Evolutionary conservation across 306 rosid species (phyloP).

Genomic region (Abrus pulchellus): DNA sequence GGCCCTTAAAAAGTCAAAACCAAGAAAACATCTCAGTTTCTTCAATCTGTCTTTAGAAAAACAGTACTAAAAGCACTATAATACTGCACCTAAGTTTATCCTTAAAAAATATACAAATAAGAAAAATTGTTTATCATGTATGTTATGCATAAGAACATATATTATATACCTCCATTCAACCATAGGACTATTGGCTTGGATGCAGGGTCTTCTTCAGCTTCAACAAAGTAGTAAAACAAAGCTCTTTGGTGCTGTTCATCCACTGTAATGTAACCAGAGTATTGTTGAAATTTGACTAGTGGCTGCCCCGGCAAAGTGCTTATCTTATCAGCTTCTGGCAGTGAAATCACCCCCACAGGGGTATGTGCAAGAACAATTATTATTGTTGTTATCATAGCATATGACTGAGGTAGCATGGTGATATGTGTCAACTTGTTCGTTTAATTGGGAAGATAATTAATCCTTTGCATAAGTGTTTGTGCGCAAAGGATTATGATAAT

Average conservation of each 20-base stretch:
- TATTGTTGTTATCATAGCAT: conserved; percentile 50
- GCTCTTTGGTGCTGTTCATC: conserved; percentile 50
- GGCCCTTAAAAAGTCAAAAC: conserved; percentile 61
- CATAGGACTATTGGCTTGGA: conserved; percentile 60
- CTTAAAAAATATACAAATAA: no score
- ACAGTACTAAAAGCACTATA: no score
- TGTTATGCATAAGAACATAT: neutral
- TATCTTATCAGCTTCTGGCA: conserved; percentile 46
- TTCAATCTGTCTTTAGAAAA: neutral
- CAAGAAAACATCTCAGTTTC: neutral
- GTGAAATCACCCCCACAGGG: conserved; percentile 10
- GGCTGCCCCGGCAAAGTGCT: conserved; percentile 54
- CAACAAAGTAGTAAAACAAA: conserved; percentile 58
- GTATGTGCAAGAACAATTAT: conserved; percentile 19
- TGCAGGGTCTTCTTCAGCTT: conserved; percentile 52
- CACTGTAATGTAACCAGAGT: conserved; percentile 44
- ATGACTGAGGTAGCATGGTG: conserved; percentile 47
- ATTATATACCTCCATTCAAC: conserved; percentile 54
- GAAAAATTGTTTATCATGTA: no score
- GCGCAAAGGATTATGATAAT: no score
- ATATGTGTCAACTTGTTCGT: neutral
- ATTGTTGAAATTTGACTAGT: conserved; percentile 48
- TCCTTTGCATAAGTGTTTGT: no score
- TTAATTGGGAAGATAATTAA: no score
- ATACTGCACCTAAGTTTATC: no score